A percentile compares a stretch with the other conserved stretches of the same genome.
phyloP scores from a whole-genome alignment of 768 basidiomycete species.

The Cubamyces sp. region DNA sequence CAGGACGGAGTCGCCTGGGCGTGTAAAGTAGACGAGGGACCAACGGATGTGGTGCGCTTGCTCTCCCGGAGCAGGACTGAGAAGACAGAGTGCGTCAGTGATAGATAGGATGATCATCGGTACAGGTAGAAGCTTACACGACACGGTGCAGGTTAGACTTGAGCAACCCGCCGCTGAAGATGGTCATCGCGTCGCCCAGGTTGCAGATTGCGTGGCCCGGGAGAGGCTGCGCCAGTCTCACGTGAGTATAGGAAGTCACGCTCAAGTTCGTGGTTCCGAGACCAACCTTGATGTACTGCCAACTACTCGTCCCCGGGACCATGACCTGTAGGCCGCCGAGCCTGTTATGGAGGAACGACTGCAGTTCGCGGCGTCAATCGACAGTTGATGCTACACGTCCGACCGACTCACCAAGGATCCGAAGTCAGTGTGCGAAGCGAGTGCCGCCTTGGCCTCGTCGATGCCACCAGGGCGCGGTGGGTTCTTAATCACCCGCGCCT shows the following conservation, averaged over 20 bases:
- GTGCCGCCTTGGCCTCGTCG: slow-evolving; percentile 29
- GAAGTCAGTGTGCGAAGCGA: slow-evolving; percentile 43
- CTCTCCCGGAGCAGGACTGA: slow-evolving; percentile 52
- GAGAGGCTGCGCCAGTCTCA: slow-evolving; percentile 30
- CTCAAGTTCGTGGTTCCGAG: slow-evolving; percentile 24
- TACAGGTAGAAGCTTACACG: slow-evolving; percentile 41
- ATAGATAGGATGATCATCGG: not conserved
- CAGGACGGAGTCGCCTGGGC: slow-evolving; percentile 57
- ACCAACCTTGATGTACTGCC: slow-evolving; percentile 67
- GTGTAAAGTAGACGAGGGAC: slow-evolving; percentile 72
- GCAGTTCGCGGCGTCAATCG: not conserved
- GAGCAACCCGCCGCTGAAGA: slow-evolving; percentile 68
- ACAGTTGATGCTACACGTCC: not conserved
- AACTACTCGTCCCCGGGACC: slow-evolving; percentile 58
- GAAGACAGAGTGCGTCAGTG: not conserved
- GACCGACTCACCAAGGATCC: slow-evolving; percentile 37
- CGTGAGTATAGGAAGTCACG: not conserved
- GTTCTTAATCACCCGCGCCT: slow-evolving; percentile 39
- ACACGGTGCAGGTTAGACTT: slow-evolving; percentile 68
- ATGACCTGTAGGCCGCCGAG: slow-evolving; percentile 74
- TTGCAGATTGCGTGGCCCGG: slow-evolving; percentile 42
- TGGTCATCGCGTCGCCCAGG: slow-evolving; percentile 56
- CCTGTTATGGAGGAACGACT: slow-evolving; percentile 72
- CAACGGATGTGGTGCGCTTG: slow-evolving; percentile 61
- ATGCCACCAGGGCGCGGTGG: slow-evolving; percentile 28